Evolutionary conservation across 2,329 filamentous ascomycete genomes (phyloP).

Genomic region (Trichophaea hybrida): DNA sequence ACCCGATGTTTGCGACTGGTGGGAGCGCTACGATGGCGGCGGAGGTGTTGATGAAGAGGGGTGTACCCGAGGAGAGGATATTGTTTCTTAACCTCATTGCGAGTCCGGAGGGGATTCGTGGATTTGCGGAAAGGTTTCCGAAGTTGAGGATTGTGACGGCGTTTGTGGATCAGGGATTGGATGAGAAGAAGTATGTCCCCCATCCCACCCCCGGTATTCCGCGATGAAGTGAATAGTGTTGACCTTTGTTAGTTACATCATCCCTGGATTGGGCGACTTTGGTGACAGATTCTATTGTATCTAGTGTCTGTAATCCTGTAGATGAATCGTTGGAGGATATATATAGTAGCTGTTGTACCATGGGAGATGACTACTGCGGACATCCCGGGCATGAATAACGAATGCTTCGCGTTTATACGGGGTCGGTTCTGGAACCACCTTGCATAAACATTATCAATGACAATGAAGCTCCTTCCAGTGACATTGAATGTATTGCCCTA

Average conservation of each 20-base stretch:
- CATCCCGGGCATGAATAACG: too few species aligned
- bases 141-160: conserved; percentile 84
- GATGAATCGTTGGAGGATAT: too few species aligned
- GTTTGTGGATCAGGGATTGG: conserved; percentile 89
- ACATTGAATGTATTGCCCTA: too few species aligned
- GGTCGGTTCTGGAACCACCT: too few species aligned
- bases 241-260: conserved; percentile 59
- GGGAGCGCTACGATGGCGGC: conserved; percentile 96
- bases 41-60: conserved; percentile 74
- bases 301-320: conserved; percentile 33
- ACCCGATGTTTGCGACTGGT: conserved; percentile 98
- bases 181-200: conserved; percentile 86
- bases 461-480: too few species aligned
- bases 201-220: neutral
- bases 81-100: conserved; percentile 94
- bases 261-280: conserved; percentile 87
- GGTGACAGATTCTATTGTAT: conserved; percentile 92
- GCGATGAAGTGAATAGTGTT: conserved; percentile 25
- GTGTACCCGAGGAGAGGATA: conserved; percentile 88
- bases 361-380: too few species aligned
- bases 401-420: too few species aligned
- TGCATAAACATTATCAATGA: too few species aligned
- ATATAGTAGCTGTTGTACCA: too few species aligned
- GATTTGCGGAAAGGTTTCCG: conserved; percentile 79
- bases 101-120: conserved; percentile 81